phyloP scores from a whole-genome alignment of 2,329 filamentous ascomycete genomes.

The Lizonia empirigonia region DNA sequence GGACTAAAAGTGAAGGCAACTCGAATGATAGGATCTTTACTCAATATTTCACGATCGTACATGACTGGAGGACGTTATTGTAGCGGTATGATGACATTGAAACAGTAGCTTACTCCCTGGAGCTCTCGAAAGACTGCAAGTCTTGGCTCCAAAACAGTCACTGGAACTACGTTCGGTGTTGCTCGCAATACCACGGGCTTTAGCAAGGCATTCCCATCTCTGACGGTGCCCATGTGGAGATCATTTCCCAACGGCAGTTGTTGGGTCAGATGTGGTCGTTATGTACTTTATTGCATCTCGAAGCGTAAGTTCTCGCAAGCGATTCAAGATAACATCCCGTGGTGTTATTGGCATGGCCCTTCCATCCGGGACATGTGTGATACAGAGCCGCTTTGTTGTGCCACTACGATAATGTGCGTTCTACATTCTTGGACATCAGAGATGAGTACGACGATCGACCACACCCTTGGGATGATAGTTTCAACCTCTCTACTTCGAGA shows the following conservation, averaged over 20 bases:
- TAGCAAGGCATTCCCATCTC: no score
- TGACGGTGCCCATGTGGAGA: no score
- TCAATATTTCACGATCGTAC: no score
- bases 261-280: background rate
- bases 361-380: background rate
- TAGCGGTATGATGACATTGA: no score
- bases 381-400: background rate
- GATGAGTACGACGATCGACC: background rate
- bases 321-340: constrained; percentile 1
- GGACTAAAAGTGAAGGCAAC: no score
- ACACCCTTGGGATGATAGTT: background rate
- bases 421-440: background rate
- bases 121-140: no score
- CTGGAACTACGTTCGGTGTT: no score
- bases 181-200: no score
- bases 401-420: constrained; percentile 3
- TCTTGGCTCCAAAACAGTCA: no score
- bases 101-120: no score
- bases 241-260: background rate
- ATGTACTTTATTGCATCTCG: background rate
- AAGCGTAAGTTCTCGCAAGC: background rate
- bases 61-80: no score
- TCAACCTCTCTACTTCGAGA: background rate
- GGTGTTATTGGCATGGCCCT: background rate
- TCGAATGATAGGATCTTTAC: no score